Conservation (phyloP, 768 basidiomycete genomes). For the Leucocoprinus sp. region DNA sequence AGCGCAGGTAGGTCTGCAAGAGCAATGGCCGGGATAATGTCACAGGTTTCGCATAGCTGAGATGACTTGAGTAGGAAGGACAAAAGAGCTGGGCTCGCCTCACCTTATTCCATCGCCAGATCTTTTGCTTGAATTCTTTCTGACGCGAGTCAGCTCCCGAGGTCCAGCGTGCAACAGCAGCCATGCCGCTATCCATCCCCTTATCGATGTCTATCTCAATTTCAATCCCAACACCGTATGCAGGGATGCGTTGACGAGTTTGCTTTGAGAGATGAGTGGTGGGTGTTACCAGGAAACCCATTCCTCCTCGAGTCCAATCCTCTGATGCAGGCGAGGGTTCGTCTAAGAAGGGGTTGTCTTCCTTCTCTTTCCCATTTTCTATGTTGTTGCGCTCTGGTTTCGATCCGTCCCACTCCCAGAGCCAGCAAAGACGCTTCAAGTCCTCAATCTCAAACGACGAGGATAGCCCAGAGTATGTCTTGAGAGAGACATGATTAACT, state of each 20-base stretch:
- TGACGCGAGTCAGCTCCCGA: slow-evolving; percentile 57
- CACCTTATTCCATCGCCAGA: slow-evolving; percentile 61
- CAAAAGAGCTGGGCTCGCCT: slow-evolving; percentile 12
- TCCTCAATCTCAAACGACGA: slow-evolving; percentile 62
- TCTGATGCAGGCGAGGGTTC: slow-evolving; percentile 29
- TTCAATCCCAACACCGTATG: slow-evolving; percentile 81
- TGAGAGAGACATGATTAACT: slow-evolving; percentile 66
- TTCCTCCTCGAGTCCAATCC: slow-evolving; percentile 74
- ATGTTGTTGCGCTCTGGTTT: slow-evolving; percentile 16
- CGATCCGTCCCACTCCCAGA: slow-evolving; percentile 81
- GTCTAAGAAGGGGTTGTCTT: slow-evolving; percentile 68
- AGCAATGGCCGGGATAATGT: slow-evolving; percentile 50
- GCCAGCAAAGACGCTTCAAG: slow-evolving; percentile 71
- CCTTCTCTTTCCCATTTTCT: slow-evolving; percentile 27
- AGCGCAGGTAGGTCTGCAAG: slow-evolving; percentile 59
- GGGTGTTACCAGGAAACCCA: slow-evolving; percentile 70
- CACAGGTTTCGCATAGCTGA: slow-evolving; percentile 43
- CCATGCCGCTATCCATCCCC: slow-evolving; percentile 76
- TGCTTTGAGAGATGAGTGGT: slow-evolving; percentile 66
- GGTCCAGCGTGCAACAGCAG: slow-evolving; percentile 84
- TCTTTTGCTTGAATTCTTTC: slow-evolving; percentile 46
- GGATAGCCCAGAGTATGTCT: slow-evolving; percentile 58
- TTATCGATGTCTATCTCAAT: slow-evolving; percentile 82
- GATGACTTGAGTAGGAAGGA: background rate
- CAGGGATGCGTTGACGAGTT: slow-evolving; percentile 61